Evolutionary conservation across 371 early-diverging fungal species (phyloP).

Genomic region (Umbelopsis sp.): DNA sequence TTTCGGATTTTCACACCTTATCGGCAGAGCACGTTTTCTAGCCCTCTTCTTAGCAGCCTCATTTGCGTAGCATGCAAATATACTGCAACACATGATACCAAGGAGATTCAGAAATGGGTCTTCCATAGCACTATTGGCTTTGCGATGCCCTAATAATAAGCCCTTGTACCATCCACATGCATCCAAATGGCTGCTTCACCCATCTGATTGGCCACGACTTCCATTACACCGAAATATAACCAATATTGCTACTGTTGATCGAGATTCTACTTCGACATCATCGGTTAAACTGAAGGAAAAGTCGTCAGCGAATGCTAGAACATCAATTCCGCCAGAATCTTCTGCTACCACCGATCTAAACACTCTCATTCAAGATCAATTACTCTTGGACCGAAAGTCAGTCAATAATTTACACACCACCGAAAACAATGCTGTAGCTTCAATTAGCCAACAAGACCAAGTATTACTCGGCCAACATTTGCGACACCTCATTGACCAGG

Average conservation of each 20-base stretch:
- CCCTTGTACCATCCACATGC: not conserved
- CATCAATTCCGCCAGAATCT: not conserved
- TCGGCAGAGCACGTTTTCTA: no score
- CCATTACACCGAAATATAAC: not conserved
- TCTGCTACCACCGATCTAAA: not conserved
- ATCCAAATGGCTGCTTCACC: not conserved
- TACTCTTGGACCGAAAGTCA: not conserved
- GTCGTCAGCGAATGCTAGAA: not conserved
- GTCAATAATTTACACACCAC: not conserved
- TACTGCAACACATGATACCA: constrained; percentile 16
- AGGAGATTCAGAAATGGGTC: constrained; percentile 20
- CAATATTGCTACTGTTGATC: not conserved
- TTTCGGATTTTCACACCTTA: not conserved
- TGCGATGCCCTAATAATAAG: not conserved
- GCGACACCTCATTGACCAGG: not conserved
- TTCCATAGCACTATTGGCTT: constrained; percentile 10
- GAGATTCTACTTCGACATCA: not conserved
- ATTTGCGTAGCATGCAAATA: constrained; percentile 18
- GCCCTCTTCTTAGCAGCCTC: not conserved
- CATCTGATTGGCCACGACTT: not conserved
- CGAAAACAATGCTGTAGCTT: not conserved
- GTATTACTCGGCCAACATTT: not conserved
- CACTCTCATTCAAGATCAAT: not conserved
- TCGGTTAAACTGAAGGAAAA: not conserved
- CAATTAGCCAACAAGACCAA: not conserved